Percentiles rank a stretch among this genome's conserved stretches.
Conservation (phyloP, 345 rosid species). For the Abelmoschus esculentus region DNA sequence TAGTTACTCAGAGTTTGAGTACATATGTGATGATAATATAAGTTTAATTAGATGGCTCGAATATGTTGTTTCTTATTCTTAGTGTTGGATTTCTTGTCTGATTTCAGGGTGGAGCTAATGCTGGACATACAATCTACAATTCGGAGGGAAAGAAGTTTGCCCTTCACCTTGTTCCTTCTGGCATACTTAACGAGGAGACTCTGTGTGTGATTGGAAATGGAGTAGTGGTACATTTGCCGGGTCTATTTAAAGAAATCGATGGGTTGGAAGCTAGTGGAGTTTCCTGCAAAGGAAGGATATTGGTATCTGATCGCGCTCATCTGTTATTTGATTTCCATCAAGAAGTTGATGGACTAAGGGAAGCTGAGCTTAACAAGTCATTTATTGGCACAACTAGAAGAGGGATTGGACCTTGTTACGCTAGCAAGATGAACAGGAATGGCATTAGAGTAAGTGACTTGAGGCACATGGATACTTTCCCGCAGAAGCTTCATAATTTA, state of each 20-base stretch:
- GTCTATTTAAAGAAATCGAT: conserved; percentile 79
- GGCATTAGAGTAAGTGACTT: conserved; percentile 91
- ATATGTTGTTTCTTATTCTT: background rate
- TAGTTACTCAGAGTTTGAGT: background rate
- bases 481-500: conserved; percentile 76
- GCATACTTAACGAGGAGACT: conserved; percentile 80
- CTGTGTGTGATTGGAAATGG: conserved; percentile 92
- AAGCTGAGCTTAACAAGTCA: conserved; percentile 81
- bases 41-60: background rate
- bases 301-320: conserved; percentile 93
- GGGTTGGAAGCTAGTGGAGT: conserved; percentile 76
- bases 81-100: background rate
- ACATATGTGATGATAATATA: background rate
- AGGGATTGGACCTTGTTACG: conserved; percentile 90
- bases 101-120: conserved; percentile 93
- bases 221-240: conserved; percentile 87
- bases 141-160: conserved; percentile 93
- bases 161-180: conserved; percentile 93
- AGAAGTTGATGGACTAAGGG: conserved; percentile 77
- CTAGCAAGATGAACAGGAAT: conserved; percentile 75
- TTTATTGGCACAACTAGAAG: conserved; percentile 91
- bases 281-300: conserved; percentile 77
- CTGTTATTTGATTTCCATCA: conserved; percentile 91
- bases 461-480: conserved; percentile 88
- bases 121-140: conserved; percentile 97